Conservation (phyloP, 345 rosid species). For the Hibiscus tridactylites region DNA sequence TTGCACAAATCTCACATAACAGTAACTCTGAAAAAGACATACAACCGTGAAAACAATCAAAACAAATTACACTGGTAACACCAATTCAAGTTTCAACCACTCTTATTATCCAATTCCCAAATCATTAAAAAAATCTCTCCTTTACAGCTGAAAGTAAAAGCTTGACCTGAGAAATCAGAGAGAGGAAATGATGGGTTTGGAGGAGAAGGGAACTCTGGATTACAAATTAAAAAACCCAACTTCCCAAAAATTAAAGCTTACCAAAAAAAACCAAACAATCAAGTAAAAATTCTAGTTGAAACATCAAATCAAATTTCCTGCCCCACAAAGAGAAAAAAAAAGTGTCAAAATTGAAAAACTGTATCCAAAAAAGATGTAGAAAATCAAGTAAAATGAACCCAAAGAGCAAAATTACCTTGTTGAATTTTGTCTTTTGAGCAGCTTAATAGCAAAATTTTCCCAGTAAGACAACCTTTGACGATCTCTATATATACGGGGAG, state of each 20-base stretch:
- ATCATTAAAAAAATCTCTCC: neutral
- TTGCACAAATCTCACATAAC: neutral
- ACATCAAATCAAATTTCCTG: neutral
- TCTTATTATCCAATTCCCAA: neutral
- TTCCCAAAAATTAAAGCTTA: neutral
- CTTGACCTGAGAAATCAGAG: neutral
- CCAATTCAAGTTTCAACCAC: neutral
- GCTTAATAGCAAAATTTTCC: too few species aligned
- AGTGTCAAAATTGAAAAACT: neutral
- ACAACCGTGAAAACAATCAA: neutral
- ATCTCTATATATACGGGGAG: neutral
- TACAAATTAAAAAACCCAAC: neutral
- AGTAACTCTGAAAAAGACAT: neutral
- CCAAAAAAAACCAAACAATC: neutral
- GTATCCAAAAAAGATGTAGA: neutral
- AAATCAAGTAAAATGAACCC: neutral
- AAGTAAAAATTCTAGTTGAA: neutral
- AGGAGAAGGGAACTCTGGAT: neutral
- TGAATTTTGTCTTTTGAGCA: neutral
- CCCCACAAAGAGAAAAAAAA: neutral
- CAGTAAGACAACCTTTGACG: neutral
- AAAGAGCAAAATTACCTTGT: neutral
- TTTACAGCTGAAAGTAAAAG: neutral
- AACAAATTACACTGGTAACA: neutral
- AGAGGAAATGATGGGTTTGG: neutral